Conservation (phyloP, 192 early-diverging fungal genomes). For the Rhizophagus sp. region DNA sequence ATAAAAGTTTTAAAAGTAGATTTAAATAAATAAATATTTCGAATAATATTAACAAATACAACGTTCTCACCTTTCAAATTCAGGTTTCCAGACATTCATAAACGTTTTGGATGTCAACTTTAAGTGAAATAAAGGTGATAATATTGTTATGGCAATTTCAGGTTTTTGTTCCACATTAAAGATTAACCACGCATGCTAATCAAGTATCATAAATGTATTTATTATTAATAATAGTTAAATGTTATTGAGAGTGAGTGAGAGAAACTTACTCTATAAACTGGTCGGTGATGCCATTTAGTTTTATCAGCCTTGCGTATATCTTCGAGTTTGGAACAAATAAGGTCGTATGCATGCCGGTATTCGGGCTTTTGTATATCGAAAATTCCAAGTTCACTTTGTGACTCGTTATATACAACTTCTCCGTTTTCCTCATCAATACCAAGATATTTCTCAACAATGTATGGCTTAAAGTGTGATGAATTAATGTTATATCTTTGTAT, state of each 20-base stretch:
- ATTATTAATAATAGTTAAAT: neutral
- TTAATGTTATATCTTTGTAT: neutral
- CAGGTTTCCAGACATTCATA: conserved; percentile 76
- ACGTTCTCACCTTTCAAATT: conserved; percentile 65
- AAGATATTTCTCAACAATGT: conserved; percentile 29
- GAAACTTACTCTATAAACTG: conserved; percentile 59
- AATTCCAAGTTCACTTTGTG: neutral
- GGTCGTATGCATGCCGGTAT: conserved; percentile 46
- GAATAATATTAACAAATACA: neutral
- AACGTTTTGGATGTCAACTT: conserved; percentile 54
- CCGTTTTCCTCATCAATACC: conserved; percentile 13
- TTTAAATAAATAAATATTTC: conserved; percentile 4
- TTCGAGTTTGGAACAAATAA: conserved; percentile 35
- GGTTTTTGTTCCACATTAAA: conserved; percentile 57
- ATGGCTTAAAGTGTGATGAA: conserved; percentile 15
- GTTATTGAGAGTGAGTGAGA: neutral
- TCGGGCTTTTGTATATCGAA: conserved; percentile 27
- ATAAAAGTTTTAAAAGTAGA: neutral
- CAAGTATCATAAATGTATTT: neutral
- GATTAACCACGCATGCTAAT: conserved; percentile 64
- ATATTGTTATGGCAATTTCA: conserved; percentile 58
- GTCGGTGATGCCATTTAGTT: conserved; percentile 71
- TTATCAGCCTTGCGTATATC: conserved; percentile 63
- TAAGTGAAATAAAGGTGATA: conserved; percentile 61
- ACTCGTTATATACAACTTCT: conserved; percentile 11